Evolutionary conservation across 2,329 filamentous ascomycete species (phyloP).

Genomic region (Chaetothyriales sp.): DNA sequence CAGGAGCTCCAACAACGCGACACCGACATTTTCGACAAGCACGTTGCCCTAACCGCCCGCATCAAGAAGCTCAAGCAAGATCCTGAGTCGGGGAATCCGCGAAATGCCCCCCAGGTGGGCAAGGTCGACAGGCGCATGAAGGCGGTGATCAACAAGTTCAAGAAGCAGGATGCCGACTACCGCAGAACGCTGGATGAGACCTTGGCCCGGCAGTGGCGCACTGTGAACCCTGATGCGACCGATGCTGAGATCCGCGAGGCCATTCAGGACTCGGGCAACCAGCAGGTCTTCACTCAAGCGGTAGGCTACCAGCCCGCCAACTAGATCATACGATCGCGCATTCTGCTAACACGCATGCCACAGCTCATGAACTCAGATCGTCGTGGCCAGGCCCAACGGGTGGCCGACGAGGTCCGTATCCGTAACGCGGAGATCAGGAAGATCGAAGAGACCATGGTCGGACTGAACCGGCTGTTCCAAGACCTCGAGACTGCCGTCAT

Average conservation of each 20-base stretch:
- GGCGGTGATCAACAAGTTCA: constrained; percentile 65
- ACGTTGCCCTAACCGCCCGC: constrained; percentile 62
- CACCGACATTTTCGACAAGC: constrained; percentile 66
- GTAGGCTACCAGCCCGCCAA: constrained; percentile 24
- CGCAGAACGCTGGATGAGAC: constrained; percentile 66
- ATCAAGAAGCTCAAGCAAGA: constrained; percentile 72
- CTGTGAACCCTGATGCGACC: constrained; percentile 67
- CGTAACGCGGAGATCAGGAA: constrained; percentile 79
- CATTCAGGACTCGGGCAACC: constrained; percentile 52
- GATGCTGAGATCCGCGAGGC: constrained; percentile 65
- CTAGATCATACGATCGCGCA: constrained; percentile 7
- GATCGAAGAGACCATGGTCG: constrained; percentile 79
- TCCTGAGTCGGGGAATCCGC: constrained; percentile 55
- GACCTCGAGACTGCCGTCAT: constrained; percentile 75
- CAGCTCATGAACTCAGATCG: constrained; percentile 64
- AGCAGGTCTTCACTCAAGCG: constrained; percentile 77
- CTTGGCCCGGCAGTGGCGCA: constrained; percentile 77
- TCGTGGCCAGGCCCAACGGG: constrained; percentile 64
- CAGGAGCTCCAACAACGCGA: constrained; percentile 58
- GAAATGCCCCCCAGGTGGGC: constrained; percentile 67
- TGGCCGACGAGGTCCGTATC: constrained; percentile 63
- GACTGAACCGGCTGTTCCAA: constrained; percentile 75
- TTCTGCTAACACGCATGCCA: neutral
- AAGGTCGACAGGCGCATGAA: constrained; percentile 67
- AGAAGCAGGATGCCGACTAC: constrained; percentile 65